Base-by-base conservation (phyloP, 768 basidiomycete genomes). In the Mycena latifolia region DNA sequence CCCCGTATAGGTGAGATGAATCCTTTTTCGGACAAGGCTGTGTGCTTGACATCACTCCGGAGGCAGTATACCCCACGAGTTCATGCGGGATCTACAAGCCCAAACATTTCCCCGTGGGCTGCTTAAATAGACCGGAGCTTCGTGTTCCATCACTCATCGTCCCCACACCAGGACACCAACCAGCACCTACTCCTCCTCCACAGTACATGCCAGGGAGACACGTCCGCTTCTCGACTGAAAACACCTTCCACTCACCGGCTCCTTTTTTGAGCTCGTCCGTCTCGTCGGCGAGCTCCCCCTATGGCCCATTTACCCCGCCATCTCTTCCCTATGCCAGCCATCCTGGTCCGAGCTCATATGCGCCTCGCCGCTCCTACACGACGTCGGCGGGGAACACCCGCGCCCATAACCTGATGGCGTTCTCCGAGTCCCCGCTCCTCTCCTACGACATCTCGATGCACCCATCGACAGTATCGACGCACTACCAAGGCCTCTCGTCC, bases 191-290 rank as follows among this genome's bases (percentile, higher is more conserved):
- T 14, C 15, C 37, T 5, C 15, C 45, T 20, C 24, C 20, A 10
- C 20, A 29, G 27, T 50, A 24, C 24, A 53, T 53, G 52, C 52
- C 52, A 33, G 52, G 31, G 18, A 33, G 52, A 53, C 52, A 53
- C 52, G 52, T 37, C 52, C 33, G 27, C 33, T 53, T 53, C 24
- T 18, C 52, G 31, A 20, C 31, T 10, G 39, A 37, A 41, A 55
- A 41, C 54, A 39, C 22, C 6, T 55, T 39, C 54, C 25, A 55
- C 54, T 41, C 54, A 1, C 39, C 51, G 9, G 27, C 25, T 50
- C 48, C 48, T 5, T 8, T 5, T 9, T 25, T 53, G 20, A 37
- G 52, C 52, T 53, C 29, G 20, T 35, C 33, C 20, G n/a, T 31
- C 11, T 29, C 48, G 12, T 9, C 48, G 48, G 48, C 48, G 29